These are phyloP conservation scores for Citropsis articulata DNA, from an alignment of 345 rosid species.

Conservation along the genomic window DNA sequence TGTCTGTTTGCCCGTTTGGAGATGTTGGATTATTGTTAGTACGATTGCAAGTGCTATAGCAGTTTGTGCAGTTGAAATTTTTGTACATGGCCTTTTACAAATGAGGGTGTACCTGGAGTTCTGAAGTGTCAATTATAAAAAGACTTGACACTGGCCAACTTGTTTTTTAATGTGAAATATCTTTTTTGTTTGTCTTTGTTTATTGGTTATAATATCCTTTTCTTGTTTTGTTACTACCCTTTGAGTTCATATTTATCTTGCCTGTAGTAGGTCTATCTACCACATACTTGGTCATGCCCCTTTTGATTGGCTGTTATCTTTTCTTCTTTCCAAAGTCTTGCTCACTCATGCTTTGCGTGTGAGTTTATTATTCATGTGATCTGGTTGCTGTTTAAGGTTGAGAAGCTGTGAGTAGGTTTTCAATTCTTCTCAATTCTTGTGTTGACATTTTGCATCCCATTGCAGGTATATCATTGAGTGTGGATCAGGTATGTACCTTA, in stretches of 20 bases:
- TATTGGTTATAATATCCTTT: background rate
- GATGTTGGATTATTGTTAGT: too few relatives aligned
- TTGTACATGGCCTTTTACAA: background rate
- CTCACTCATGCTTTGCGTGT: background rate
- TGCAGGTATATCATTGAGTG: conserved; percentile 71
- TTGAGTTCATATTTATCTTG: background rate
- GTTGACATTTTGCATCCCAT: conserved; percentile 7
- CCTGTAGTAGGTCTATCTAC: background rate
- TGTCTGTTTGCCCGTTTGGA: too few relatives aligned
- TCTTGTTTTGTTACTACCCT: background rate
- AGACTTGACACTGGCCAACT: background rate
- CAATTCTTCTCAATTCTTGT: background rate
- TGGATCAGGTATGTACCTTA: conserved; percentile 67
- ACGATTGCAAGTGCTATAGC: too few relatives aligned
- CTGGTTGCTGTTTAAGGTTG: background rate
- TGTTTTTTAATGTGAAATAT: background rate
- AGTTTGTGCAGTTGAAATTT: background rate
- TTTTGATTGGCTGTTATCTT: background rate
- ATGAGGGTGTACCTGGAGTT: background rate
- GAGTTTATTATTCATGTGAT: background rate
- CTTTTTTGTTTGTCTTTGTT: background rate
- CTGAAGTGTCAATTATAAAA: background rate
- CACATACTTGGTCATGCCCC: background rate
- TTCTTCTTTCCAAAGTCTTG: background rate
- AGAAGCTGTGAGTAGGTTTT: background rate